Evolutionary conservation across 768 basidiomycete genomes (phyloP).

Genomic region (Boletus speciosus): DNA sequence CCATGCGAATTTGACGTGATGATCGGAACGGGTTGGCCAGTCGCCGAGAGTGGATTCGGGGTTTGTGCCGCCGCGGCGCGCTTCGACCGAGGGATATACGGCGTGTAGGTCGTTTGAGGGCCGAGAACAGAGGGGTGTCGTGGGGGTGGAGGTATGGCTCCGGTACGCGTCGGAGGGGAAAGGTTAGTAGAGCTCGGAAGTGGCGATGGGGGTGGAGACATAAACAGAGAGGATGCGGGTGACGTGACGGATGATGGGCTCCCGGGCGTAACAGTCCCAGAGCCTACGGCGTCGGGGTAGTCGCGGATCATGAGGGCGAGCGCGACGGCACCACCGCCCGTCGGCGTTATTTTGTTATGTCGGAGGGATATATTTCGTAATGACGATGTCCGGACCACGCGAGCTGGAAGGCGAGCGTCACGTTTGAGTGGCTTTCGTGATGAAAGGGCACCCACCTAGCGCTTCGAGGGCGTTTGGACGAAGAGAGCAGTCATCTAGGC

Average conservation of each 20-base stretch:
- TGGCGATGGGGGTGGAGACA: constrained; percentile 33
- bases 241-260: constrained; percentile 9
- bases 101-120: constrained; percentile 75
- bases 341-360: constrained; percentile 78
- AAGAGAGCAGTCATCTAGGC: constrained; percentile 83
- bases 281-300: constrained; percentile 73
- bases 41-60: constrained; percentile 38
- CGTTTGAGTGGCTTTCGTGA: neutral
- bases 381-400: constrained; percentile 78
- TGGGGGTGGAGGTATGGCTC: constrained; percentile 45
- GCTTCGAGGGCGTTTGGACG: constrained; percentile 72
- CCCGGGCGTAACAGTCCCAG: neutral
- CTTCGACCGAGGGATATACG: constrained; percentile 70
- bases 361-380: constrained; percentile 88
- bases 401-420: constrained; percentile 43
- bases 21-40: constrained; percentile 55
- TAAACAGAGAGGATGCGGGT: constrained; percentile 17
- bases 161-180: constrained; percentile 28
- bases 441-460: constrained; percentile 55
- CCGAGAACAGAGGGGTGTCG: constrained; percentile 46
- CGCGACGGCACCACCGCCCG: constrained; percentile 88
- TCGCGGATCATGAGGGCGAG: constrained; percentile 96
- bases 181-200: constrained; percentile 26
- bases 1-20: constrained; percentile 64
- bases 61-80: constrained; percentile 33